phyloP scores from a whole-genome alignment of 768 basidiomycete genomes.

The Kwoniella dejecticola region DNA sequence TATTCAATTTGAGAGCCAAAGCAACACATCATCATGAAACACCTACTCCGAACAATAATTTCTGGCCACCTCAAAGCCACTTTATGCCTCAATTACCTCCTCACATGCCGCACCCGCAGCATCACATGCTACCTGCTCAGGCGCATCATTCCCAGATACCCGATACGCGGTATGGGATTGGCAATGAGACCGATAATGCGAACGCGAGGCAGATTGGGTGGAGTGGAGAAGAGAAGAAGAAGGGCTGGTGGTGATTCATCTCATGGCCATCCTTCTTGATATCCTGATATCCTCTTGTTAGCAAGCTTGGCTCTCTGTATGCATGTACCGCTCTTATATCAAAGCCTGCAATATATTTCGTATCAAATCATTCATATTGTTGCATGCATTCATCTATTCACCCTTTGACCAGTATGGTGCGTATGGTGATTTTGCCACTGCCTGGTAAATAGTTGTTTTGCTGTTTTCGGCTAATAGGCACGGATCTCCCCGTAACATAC shows the following conservation, averaged over 20 bases:
- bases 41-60: not conserved
- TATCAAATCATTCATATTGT: not conserved
- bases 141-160: not conserved
- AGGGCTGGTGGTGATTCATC: slow-evolving; percentile 30
- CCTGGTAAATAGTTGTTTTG: not conserved
- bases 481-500: slow-evolving; percentile 3
- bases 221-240: slow-evolving; percentile 28
- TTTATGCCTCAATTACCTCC: slow-evolving; percentile 26
- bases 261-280: too few relatives aligned
- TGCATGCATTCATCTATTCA: slow-evolving; percentile 3
- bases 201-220: slow-evolving; percentile 27
- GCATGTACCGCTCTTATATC: slow-evolving; percentile 10
- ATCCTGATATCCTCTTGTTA: too few relatives aligned
- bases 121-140: slow-evolving; percentile 3
- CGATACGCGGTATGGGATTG: not conserved
- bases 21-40: slow-evolving; percentile 13
- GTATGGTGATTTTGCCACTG: not conserved
- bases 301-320: slow-evolving; percentile 30
- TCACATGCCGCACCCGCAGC: slow-evolving; percentile 23
- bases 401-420: not conserved
- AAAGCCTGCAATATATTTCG: too few relatives aligned
- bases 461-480: slow-evolving; percentile 7
- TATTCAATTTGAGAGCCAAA: slow-evolving; percentile 48
- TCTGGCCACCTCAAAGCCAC: slow-evolving; percentile 21
- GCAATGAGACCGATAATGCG: too few relatives aligned